phyloP scores from a whole-genome alignment of 164 flowering plant species.

The Liquidambar formosana region DNA sequence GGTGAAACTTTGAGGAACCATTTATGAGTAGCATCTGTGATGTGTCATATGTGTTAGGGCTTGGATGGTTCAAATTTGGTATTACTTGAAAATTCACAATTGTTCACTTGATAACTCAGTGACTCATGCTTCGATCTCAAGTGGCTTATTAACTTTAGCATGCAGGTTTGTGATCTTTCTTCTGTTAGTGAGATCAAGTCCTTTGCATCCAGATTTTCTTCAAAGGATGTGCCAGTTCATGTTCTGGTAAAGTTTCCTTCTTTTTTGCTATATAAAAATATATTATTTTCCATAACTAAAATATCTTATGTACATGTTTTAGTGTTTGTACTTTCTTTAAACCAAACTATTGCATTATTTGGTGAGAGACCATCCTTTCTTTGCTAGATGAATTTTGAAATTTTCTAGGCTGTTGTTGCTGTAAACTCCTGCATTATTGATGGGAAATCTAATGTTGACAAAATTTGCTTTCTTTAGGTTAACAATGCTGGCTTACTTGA shows the following conservation, averaged over 20 bases:
- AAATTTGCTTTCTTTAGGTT: slow-evolving; percentile 45
- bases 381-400: no score
- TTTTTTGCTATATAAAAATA: no score
- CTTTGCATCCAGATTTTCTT: slow-evolving; percentile 63
- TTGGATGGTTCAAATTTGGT: no score
- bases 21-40: no score
- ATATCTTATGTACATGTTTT: neutral
- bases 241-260: slow-evolving; percentile 58
- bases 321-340: no score
- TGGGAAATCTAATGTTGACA: neutral
- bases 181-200: slow-evolving; percentile 78
- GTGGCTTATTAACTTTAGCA: slow-evolving; percentile 17
- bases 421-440: neutral
- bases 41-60: no score
- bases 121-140: neutral
- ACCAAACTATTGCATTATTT: no score
- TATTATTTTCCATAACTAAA: no score
- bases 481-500: slow-evolving; percentile 95
- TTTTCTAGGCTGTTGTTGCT: no score
- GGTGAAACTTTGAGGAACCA: neutral
- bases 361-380: no score
- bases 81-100: no score
- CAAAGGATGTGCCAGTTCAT: slow-evolving; percentile 73
- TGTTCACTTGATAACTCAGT: no score
- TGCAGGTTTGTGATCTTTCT: slow-evolving; percentile 95